These are phyloP conservation scores for Kuraishia piskuri DNA, from an alignment of 805 yeast genomes.

Conservation along the genomic window DNA sequence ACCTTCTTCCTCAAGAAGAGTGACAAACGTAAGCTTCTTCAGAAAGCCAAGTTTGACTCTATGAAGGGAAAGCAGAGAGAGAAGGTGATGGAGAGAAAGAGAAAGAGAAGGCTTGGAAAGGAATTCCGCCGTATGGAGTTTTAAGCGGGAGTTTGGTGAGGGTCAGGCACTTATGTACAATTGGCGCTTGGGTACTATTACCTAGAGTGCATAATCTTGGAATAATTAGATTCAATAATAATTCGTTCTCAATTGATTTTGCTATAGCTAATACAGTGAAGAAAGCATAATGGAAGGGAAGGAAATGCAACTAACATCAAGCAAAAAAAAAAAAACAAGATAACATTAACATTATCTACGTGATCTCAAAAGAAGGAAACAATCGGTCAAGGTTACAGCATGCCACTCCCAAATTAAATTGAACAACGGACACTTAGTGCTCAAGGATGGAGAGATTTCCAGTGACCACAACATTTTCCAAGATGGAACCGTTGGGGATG, in stretches of 20 bases:
- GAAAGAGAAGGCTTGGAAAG: constrained; percentile 76
- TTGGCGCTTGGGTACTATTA: too few relatives aligned
- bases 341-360: constrained; percentile 1
- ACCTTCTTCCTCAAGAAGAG: constrained; percentile 54
- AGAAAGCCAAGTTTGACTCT: constrained; percentile 67
- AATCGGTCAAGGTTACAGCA: not conserved
- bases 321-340: too few relatives aligned
- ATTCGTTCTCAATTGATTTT: constrained; percentile 1
- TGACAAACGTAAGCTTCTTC: constrained; percentile 66
- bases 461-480: constrained; percentile 95
- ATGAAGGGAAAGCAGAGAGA: constrained; percentile 69
- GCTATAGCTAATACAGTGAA: not conserved
- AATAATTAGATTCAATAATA: not conserved
- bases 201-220: too few relatives aligned
- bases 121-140: constrained; percentile 48
- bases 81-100: constrained; percentile 79
- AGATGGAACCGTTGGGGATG: constrained; percentile 90
- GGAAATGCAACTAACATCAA: constrained; percentile 3
- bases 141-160: constrained; percentile 1
- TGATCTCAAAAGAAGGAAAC: constrained; percentile 7
- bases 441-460: constrained; percentile 93
- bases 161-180: too few relatives aligned
- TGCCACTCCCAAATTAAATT: not conserved
- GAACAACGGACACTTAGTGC: constrained; percentile 37
- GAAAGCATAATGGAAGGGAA: not conserved